phyloP scores from a whole-genome alignment of 306 rosid genomes.

The Adenanthera pavonina region DNA sequence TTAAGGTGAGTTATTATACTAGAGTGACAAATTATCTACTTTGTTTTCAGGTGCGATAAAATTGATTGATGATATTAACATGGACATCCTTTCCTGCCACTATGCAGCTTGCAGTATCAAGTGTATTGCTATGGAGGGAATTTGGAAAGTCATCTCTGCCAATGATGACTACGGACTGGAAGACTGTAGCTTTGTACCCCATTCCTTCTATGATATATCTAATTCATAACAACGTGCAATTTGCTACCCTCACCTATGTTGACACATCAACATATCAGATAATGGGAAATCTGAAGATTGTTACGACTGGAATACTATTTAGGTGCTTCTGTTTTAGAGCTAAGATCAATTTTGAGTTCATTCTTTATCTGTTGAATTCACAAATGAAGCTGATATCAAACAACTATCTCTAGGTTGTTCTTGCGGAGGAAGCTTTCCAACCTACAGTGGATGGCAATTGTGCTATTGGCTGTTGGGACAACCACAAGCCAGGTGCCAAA shows the following conservation, averaged over 20 bases:
- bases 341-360: slow-evolving; percentile 8
- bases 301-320: slow-evolving; percentile 86
- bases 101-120: slow-evolving; percentile 79
- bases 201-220: slow-evolving; percentile 88
- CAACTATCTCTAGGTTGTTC: slow-evolving; percentile 60
- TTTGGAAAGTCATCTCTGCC: slow-evolving; percentile 60
- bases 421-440: slow-evolving; percentile 81
- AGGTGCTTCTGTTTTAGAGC: slow-evolving; percentile 55
- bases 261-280: slow-evolving; percentile 97
- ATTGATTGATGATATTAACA: slow-evolving; percentile 9
- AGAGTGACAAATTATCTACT: slow-evolving; percentile 17
- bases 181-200: slow-evolving; percentile 67
- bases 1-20: slow-evolving; percentile 59
- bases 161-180: slow-evolving; percentile 92
- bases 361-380: slow-evolving; percentile 12
- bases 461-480: slow-evolving; percentile 89
- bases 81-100: not conserved
- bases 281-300: slow-evolving; percentile 96
- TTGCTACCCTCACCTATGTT: slow-evolving; percentile 85
- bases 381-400: slow-evolving; percentile 31
- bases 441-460: slow-evolving; percentile 89
- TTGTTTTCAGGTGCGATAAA: slow-evolving; percentile 13
- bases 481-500: slow-evolving; percentile 89
- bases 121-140: slow-evolving; percentile 82
- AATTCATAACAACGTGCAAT: slow-evolving; percentile 85